These are phyloP conservation scores for Kwoniella mangroviensis DNA, from an alignment of 768 basidiomycete genomes.

Conservation along the genomic window DNA sequence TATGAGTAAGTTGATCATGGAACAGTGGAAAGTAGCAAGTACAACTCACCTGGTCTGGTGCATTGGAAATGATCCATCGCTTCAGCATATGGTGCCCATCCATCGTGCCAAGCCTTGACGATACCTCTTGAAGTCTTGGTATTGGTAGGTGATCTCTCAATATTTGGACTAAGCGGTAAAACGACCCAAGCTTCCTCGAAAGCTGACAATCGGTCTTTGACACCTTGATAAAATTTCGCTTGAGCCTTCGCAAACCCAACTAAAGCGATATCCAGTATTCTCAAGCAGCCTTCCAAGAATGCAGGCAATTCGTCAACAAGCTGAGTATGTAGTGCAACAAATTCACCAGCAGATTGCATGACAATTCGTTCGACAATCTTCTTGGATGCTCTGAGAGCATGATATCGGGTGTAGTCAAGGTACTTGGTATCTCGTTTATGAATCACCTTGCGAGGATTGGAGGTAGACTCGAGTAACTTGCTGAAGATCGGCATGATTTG, in stretches of 20 bases:
- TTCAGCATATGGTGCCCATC: slow-evolving; percentile 47
- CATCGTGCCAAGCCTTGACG: slow-evolving; percentile 42
- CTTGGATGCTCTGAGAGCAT: slow-evolving; percentile 31
- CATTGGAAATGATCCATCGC: slow-evolving; percentile 49
- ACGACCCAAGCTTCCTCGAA: slow-evolving; percentile 42
- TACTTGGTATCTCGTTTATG: slow-evolving; percentile 43
- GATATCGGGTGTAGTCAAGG: slow-evolving; percentile 50
- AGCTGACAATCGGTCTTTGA: slow-evolving; percentile 30
- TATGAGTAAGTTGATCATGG: no score
- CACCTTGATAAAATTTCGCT: slow-evolving; percentile 38
- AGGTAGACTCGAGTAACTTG: slow-evolving; percentile 43
- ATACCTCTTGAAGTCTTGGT: slow-evolving; percentile 27
- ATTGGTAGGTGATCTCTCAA: slow-evolving; percentile 13
- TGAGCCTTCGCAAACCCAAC: slow-evolving; percentile 47
- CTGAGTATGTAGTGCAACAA: slow-evolving; percentile 56
- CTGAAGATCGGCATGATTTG: slow-evolving; percentile 52
- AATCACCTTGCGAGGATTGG: slow-evolving; percentile 54
- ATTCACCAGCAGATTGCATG: slow-evolving; percentile 52
- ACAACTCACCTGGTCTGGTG: slow-evolving; percentile 37
- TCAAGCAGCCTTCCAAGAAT: slow-evolving; percentile 53
- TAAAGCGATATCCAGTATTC: slow-evolving; percentile 51
- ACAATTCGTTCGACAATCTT: slow-evolving; percentile 42
- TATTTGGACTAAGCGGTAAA: slow-evolving; percentile 6
- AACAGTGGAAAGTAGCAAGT: no score
- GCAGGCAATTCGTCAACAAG: slow-evolving; percentile 56